Percentiles rank a stretch among this genome's conserved stretches.
Conservation (phyloP, 257 asterid species). For the Anisodus acutangulus region DNA sequence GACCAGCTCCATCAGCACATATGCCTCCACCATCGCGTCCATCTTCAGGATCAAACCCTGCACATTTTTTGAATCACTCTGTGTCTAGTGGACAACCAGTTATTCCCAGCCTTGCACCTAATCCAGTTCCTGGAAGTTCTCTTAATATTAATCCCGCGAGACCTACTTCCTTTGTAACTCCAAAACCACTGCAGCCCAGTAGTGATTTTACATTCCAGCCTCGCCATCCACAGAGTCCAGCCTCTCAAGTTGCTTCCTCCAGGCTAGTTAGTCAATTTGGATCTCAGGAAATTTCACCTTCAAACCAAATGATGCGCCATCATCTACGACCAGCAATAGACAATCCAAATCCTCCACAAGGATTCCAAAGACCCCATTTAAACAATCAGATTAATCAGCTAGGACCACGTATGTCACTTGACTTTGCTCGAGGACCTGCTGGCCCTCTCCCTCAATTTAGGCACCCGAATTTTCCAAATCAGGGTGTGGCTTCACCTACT, state of each 20-base stretch:
- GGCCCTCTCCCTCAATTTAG: conserved; percentile 49
- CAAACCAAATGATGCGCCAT: conserved; percentile 54
- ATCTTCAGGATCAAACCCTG: conserved; percentile 39
- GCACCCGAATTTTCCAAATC: conserved; percentile 50
- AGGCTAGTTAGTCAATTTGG: conserved; percentile 52
- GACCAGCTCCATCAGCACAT: conserved; percentile 46
- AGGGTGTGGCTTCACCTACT: conserved; percentile 35
- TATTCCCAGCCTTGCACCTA: conserved; percentile 42
- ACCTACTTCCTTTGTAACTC: conserved; percentile 48
- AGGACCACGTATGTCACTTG: conserved; percentile 46
- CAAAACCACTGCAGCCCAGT: conserved; percentile 68
- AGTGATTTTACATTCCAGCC: conserved; percentile 85
- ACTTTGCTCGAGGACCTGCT: conserved; percentile 48
- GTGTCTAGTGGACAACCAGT: conserved; percentile 32
- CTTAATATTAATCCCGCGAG: conserved; percentile 41
- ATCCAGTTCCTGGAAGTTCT: conserved; percentile 47
- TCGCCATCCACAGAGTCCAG: conserved; percentile 57
- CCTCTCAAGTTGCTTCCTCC: conserved; percentile 44
- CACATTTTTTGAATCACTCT: conserved; percentile 30
- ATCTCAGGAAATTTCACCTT: conserved; percentile 44
- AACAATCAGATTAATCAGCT: conserved; percentile 27
- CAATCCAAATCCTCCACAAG: conserved; percentile 49
- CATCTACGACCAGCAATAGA: conserved; percentile 50
- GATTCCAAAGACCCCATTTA: conserved; percentile 54
- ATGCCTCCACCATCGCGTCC: conserved; percentile 39